Evolutionary conservation across 2,329 filamentous ascomycete species (phyloP), one percentile per base, ranked within the genome.

Genomic region (Nakataea oryzae): DNA sequence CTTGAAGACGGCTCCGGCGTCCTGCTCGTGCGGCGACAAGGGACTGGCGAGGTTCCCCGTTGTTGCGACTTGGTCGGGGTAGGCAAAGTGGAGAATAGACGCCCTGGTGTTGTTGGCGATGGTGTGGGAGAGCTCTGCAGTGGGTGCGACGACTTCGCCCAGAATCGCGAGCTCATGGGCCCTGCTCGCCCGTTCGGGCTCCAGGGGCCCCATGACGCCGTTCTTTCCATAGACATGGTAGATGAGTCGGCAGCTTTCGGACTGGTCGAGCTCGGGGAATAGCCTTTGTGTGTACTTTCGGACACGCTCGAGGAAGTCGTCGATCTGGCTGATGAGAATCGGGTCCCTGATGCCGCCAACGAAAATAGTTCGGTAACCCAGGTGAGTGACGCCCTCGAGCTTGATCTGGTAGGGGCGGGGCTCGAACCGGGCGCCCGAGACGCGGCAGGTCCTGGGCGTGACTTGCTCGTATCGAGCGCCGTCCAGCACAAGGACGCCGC

Each of bases 41-140:
- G 41, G 41, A n/a, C 41, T 50, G 41, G 41, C 41, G 21, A 50
- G 41, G 63, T 83, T 83, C 0, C 81, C 81, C 0, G 76, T 72
- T 0, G 79, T 84, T 0, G 80, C 81, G 28, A 78, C 77, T 65
- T 83, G 81, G 1, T 76, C 75, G 0, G 72, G 69, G 62, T 84
- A 84, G 0, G 76, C 71, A 0, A 70, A 76, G 64, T 84, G 81
- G 61, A 76, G 70, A 21, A 70, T 69, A 1, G 68, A 75, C 11
- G 78, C 70, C 57, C 76, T 73, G 0, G 75, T 75, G 8, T 71
- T 73, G 21, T 71, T 72, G 5, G 74, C 75, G 29, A 82, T 69
- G 17, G 71, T 74, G 6, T 71, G 77, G 0, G 81, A 78, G 1
- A 79, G 63, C 6, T 73, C 70, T 62, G 83, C 79, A 0, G 78